phyloP scores from a whole-genome alignment of 2,329 filamentous ascomycete species.

The Triangularia setosa region DNA sequence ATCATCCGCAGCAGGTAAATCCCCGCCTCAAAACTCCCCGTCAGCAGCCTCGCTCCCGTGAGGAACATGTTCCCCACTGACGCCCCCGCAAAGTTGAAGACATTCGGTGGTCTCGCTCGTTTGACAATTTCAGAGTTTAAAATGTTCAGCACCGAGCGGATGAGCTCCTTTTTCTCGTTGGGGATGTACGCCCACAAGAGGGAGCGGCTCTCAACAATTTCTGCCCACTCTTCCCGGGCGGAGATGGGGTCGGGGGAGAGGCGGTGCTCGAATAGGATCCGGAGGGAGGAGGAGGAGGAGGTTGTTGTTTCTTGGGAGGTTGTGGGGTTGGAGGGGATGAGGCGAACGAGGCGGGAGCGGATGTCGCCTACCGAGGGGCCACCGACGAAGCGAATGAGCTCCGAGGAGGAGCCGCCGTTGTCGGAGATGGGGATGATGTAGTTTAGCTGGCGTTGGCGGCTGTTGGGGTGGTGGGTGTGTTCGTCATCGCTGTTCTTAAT shows the following conservation, averaged over 20 bases:
- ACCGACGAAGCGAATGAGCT: conserved; percentile 90
- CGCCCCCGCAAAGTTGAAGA: conserved; percentile 73
- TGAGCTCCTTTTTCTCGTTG: conserved; percentile 69
- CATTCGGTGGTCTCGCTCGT: conserved; percentile 65
- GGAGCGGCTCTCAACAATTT: conserved; percentile 81
- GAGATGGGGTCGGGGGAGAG: conserved; percentile 57
- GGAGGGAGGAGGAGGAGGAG: conserved; percentile 61
- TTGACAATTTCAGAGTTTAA: conserved; percentile 77
- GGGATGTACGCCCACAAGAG: conserved; percentile 68
- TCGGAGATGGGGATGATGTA: conserved; percentile 95
- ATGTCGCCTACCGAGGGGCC: conserved; percentile 78
- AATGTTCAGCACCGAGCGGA: conserved; percentile 72
- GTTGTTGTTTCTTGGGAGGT: too few relatives aligned
- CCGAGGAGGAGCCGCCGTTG: conserved; percentile 90
- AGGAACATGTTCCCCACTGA: conserved; percentile 77
- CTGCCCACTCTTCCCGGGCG: conserved; percentile 78
- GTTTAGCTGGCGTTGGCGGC: conserved; percentile 62
- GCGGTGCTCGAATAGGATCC: conserved; percentile 81
- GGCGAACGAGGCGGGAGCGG: conserved; percentile 73
- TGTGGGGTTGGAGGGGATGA: conserved; percentile 65
- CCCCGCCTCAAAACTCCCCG: conserved; percentile 85
- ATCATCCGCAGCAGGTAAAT: conserved; percentile 87
- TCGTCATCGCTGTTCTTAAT: not conserved
- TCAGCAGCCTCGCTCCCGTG: conserved; percentile 83
- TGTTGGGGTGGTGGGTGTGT: conserved; percentile 22